phyloP scores from a whole-genome alignment of 306 rosid genomes.

The Cicer chorassanicum region DNA sequence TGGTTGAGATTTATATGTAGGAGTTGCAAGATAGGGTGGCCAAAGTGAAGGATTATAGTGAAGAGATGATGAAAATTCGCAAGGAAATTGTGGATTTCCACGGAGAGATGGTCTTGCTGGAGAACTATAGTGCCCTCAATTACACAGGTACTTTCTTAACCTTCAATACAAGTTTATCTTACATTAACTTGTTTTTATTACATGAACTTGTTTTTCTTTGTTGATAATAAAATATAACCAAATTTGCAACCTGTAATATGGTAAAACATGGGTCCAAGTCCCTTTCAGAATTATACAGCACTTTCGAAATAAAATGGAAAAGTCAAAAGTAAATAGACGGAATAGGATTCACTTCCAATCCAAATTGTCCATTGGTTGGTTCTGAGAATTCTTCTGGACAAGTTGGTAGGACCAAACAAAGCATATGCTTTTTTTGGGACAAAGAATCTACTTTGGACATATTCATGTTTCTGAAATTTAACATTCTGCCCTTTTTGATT shows the following conservation, averaged over 20 bases:
- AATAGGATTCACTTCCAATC: slow-evolving; percentile 41
- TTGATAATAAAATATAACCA: slow-evolving; percentile 11
- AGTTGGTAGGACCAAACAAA: slow-evolving; percentile 40
- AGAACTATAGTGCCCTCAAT: slow-evolving; percentile 95
- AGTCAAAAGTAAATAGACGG: slow-evolving; percentile 28
- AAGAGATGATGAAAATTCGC: slow-evolving; percentile 74
- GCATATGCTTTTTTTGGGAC: slow-evolving; percentile 38
- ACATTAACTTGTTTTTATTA: background rate
- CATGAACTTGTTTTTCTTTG: background rate
- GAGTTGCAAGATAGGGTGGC: slow-evolving; percentile 92
- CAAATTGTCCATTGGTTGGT: slow-evolving; percentile 41
- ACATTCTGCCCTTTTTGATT: slow-evolving; percentile 29
- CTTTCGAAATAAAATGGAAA: slow-evolving; percentile 23
- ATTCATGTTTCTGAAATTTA: slow-evolving; percentile 28
- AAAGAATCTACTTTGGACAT: slow-evolving; percentile 41
- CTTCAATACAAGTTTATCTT: background rate
- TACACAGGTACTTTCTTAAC: slow-evolving; percentile 72
- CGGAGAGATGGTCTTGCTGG: slow-evolving; percentile 98
- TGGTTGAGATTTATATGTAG: slow-evolving; percentile 56
- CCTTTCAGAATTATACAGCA: slow-evolving; percentile 30
- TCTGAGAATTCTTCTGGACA: slow-evolving; percentile 42
- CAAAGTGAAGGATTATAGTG: slow-evolving; percentile 68
- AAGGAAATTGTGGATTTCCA: slow-evolving; percentile 97
- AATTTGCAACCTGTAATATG: slow-evolving; percentile 28
- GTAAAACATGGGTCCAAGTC: slow-evolving; percentile 21